These are phyloP conservation scores for Deinandra increscens DNA, from an alignment of 129 eudicot species.

Conservation along the genomic window DNA sequence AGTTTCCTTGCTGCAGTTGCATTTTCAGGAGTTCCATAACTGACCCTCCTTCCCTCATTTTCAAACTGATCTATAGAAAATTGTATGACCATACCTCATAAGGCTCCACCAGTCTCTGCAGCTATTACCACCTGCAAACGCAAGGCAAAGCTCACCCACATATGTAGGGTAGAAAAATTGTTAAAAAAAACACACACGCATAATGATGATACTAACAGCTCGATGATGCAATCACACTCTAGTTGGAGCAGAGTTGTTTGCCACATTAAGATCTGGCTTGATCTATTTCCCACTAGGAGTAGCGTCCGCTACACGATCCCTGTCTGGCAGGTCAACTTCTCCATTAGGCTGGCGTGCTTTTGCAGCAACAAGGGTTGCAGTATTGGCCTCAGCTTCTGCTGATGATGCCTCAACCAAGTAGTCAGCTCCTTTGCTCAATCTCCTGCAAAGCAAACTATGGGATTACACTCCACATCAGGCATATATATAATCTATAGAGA, in stretches of 20 bases:
- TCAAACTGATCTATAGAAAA: slow-evolving; percentile 94
- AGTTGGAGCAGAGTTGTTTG: slow-evolving; percentile 59
- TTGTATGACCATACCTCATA: slow-evolving; percentile 97
- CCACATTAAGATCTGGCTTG: slow-evolving; percentile 59
- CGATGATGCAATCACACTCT: slow-evolving; percentile 93
- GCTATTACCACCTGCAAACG: slow-evolving; percentile 79
- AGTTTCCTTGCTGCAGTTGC: slow-evolving; percentile 97
- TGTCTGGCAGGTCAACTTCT: slow-evolving; percentile 81
- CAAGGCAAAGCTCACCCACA: slow-evolving; percentile 13
- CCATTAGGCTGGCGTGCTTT: slow-evolving; percentile 89
- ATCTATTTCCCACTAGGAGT: slow-evolving; percentile 86
- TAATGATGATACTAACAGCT: slow-evolving; percentile 65
- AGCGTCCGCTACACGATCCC: slow-evolving; percentile 97
- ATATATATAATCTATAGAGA: neutral
- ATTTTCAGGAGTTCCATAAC: slow-evolving; percentile 98
- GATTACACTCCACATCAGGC: slow-evolving; percentile 3
- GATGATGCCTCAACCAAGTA: slow-evolving; percentile 97
- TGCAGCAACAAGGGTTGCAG: slow-evolving; percentile 85
- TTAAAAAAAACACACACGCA: neutral
- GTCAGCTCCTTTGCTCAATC: slow-evolving; percentile 83
- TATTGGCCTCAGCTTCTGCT: slow-evolving; percentile 97
- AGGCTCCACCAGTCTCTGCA: slow-evolving; percentile 97
- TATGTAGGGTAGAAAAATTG: neutral
- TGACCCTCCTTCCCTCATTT: slow-evolving; percentile 93
- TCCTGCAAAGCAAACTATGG: slow-evolving; percentile 32